Evolutionary conservation across 306 rosid species (phyloP).

Genomic region (Cucumis hystrix): DNA sequence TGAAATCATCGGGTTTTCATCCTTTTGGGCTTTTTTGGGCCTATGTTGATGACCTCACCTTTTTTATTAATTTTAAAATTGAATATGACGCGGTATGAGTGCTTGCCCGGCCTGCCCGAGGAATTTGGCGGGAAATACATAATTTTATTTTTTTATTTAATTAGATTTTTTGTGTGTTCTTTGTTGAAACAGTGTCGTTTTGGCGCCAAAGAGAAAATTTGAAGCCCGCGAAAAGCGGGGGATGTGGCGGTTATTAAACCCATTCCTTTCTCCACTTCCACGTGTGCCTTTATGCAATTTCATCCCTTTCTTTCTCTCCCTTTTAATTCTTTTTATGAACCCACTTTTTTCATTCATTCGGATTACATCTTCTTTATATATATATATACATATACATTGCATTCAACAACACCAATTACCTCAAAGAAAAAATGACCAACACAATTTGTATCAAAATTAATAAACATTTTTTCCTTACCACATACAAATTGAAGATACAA

Average conservation of each 20-base stretch:
- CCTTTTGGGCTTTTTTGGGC: background rate
- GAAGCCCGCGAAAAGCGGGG: constrained; percentile 6
- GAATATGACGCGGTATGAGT: background rate
- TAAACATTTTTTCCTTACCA: no score
- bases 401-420: no score
- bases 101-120: background rate
- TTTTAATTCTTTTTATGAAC: no score
- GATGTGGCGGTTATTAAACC: no score
- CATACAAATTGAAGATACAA: no score
- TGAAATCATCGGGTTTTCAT: background rate
- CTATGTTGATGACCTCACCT: background rate
- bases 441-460: no score
- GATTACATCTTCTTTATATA: no score
- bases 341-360: no score
- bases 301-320: no score
- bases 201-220: background rate
- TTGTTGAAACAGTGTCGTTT: background rate
- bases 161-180: background rate
- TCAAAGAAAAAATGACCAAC: no score
- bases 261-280: background rate
- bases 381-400: no score
- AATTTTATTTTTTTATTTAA: no score
- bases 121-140: background rate
- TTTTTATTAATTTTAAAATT: background rate
- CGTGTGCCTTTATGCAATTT: background rate